Base-by-base conservation (phyloP, 2,329 filamentous ascomycete species). In the Verticillium zaregamsianum region DNA sequence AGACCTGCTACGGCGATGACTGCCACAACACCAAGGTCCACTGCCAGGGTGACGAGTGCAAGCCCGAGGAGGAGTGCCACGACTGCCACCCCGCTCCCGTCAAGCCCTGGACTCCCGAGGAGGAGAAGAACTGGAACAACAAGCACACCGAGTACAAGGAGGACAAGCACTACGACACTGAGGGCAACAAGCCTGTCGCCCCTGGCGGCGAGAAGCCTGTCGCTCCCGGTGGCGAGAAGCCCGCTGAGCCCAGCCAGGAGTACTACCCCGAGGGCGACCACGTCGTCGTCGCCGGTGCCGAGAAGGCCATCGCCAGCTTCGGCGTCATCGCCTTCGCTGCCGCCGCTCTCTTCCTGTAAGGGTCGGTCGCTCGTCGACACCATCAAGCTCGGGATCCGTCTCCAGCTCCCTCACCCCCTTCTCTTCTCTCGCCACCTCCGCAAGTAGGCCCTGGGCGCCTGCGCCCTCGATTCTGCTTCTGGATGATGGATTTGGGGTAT, bases 1-100 rank as follows among this genome's bases (percentile, higher is more conserved):
- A 71, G 63, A 61, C 62, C 23, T 76, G 73, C 67, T 57, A 64
- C 6, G 68, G 69, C 63, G 63, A 67, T 20, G 63, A 72, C 35
- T 76, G 75, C 73, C 62, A 69, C 67, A 58, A 65, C 33, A 52
- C 45, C 45, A 68, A 70, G 65, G 58, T 71, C 11, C 62, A 66
- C 59, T 73, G 71, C 70, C 59, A 68, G 28, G 59, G 64, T 11
- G 59, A 68, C 2, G 58, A 65, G 52, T 74, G 72, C 68, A 49
- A 61, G 25, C 61, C 66, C 2, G 64, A 66, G 55, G 73, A 73
- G 71, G 59, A 68, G 39, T 60, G 64, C 14, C 60, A 69, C 2
- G 58, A 66, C 54, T 76, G 72, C 68, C 20, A 40, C n/a, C 32
- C 60, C 5, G 61, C 31, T 17, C 54, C 54, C 54, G 54, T 55